Evolutionary conservation across 371 early-diverging fungal genomes (phyloP).

Genomic region (Batkoa obscura): DNA sequence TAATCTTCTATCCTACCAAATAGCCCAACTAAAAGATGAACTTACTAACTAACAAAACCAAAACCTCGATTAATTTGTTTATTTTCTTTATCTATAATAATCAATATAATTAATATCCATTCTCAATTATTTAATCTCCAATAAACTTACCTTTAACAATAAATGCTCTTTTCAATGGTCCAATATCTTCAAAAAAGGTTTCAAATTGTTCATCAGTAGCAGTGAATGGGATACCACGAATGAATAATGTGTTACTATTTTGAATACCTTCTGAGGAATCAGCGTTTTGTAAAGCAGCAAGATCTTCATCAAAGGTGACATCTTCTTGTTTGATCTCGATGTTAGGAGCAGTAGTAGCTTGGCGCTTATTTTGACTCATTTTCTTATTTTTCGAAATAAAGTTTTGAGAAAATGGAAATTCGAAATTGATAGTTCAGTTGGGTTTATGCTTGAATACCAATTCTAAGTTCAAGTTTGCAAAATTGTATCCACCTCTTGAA

Average conservation of each 20-base stretch:
- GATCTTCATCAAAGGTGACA: neutral
- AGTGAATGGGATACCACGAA: slow-evolving; percentile 59
- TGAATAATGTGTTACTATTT: slow-evolving; percentile 40
- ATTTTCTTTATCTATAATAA: slow-evolving; percentile 3
- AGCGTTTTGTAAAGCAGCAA: neutral
- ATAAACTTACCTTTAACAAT: slow-evolving; percentile 33
- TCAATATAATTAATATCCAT: neutral
- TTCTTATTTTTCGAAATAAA: no score
- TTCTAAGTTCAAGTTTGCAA: no score
- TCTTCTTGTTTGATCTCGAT: slow-evolving; percentile 4
- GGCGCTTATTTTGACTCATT: no score
- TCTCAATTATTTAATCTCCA: neutral
- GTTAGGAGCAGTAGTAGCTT: no score
- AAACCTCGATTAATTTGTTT: slow-evolving; percentile 49
- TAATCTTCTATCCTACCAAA: no score
- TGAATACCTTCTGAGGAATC: neutral
- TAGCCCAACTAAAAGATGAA: neutral
- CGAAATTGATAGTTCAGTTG: no score
- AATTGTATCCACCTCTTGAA: no score
- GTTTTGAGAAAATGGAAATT: no score
- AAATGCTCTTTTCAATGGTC: slow-evolving; percentile 78
- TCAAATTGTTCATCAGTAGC: slow-evolving; percentile 65
- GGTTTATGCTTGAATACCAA: no score
- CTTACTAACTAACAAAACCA: slow-evolving; percentile 67
- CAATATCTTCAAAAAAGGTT: slow-evolving; percentile 70